A percentile compares a stretch with the other conserved stretches of the same genome.
Evolutionary conservation across 164 flowering plant genomes (phyloP).

Genomic region (Tinospora cordifolia): DNA sequence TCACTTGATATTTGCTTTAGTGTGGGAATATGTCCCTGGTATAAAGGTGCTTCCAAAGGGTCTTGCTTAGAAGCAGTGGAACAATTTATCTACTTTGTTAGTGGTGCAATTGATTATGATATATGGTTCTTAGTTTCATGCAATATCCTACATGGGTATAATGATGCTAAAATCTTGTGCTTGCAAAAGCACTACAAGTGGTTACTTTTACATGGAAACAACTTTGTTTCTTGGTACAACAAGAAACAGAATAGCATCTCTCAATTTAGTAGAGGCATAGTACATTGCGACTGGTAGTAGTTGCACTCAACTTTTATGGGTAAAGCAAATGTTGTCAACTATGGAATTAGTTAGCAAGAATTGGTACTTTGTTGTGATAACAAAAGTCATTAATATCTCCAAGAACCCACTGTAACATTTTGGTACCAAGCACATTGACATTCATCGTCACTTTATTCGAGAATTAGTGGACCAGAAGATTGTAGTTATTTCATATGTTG

Average conservation of each 20-base stretch:
- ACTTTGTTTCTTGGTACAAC: background rate
- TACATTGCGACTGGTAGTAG: conserved; percentile 6
- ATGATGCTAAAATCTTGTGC: background rate
- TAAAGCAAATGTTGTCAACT: conserved; percentile 3
- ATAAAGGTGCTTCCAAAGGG: background rate
- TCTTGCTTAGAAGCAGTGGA: background rate
- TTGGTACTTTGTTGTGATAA: background rate
- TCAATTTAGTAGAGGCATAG: background rate
- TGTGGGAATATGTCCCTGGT: conserved; percentile 1
- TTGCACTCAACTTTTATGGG: conserved; percentile 6
- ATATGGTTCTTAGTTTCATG: background rate
- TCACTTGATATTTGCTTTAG: background rate
- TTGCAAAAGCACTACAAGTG: background rate
- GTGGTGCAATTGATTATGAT: background rate
- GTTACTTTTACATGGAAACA: background rate
- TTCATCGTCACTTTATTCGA: no score
- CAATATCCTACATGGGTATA: background rate
- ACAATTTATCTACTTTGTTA: conserved; percentile 1
- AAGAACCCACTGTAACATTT: background rate
- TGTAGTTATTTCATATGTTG: no score
- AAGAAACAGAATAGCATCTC: conserved; percentile 4
- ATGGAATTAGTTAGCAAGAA: background rate
- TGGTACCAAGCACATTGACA: background rate
- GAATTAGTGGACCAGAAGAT: no score
- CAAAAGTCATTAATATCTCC: conserved; percentile 1